These are phyloP conservation scores for Solanum pinnatisectum DNA, from an alignment of 257 asterid genomes.

Conservation along the genomic window DNA sequence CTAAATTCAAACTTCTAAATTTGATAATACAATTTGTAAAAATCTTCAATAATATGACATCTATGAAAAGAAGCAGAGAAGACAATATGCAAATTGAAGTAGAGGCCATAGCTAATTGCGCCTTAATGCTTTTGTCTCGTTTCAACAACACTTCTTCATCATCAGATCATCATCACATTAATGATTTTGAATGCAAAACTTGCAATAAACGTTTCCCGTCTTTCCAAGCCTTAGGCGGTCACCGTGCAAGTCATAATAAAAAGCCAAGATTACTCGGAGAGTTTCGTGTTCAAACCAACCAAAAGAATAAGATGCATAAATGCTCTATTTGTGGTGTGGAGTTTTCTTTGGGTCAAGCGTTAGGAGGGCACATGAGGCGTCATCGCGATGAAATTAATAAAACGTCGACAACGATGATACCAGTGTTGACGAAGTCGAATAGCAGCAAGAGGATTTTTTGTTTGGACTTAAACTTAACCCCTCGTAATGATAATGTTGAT, in stretches of 20 bases:
- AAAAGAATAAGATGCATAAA: neutral
- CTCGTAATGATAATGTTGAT: neutral
- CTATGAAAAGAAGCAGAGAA: neutral
- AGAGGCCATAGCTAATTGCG: neutral
- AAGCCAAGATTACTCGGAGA: neutral
- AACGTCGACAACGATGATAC: neutral
- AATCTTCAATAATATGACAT: neutral
- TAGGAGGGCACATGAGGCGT: constrained; percentile 3
- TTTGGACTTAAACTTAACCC: neutral
- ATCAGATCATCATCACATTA: neutral
- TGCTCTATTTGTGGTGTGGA: neutral
- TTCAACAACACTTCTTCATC: neutral
- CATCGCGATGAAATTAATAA: neutral
- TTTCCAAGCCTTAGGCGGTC: constrained; percentile 3
- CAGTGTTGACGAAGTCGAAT: neutral
- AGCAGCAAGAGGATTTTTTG: neutral
- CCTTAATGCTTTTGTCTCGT: neutral
- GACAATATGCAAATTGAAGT: neutral
- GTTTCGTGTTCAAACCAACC: neutral
- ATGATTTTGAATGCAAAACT: constrained; percentile 4
- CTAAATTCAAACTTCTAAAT: neutral
- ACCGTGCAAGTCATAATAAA: constrained; percentile 6
- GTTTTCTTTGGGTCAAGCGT: neutral
- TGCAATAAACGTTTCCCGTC: neutral
- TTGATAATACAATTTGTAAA: neutral